Percentiles rank a stretch among this genome's conserved stretches.
Evolutionary conservation across 1,284 basidiomycete species (phyloP).

Genomic region (Ceratobasidium sp.): DNA sequence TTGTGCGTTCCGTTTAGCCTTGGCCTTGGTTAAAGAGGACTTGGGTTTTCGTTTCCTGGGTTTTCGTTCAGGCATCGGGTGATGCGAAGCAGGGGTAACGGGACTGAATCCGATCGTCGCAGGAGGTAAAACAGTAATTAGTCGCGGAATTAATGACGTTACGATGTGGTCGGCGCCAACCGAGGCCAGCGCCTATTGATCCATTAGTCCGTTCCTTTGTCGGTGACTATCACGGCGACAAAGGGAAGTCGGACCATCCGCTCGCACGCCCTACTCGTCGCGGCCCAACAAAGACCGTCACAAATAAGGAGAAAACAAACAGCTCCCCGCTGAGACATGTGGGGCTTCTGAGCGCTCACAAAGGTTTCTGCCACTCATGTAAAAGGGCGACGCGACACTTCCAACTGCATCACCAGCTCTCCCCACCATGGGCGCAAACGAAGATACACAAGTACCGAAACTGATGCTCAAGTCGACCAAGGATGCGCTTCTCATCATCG

Average conservation of each 20-base stretch:
- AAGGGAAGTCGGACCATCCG: slow-evolving; percentile 18
- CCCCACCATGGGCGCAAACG: slow-evolving; percentile 5
- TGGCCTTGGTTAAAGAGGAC: background rate
- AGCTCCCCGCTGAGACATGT: slow-evolving; percentile 1
- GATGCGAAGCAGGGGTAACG: background rate
- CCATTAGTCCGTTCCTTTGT: slow-evolving; percentile 26
- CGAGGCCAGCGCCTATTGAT: background rate
- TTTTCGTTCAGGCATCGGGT: background rate
- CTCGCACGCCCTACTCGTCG: background rate
- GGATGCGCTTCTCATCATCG: slow-evolving; percentile 31
- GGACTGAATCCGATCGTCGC: background rate
- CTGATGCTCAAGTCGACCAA: slow-evolving; percentile 36
- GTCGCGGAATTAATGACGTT: background rate
- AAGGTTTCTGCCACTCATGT: background rate
- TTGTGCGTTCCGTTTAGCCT: slow-evolving; percentile 19
- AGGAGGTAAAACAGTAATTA: background rate
- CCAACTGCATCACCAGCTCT: slow-evolving; percentile 1
- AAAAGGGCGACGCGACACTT: slow-evolving; percentile 4
- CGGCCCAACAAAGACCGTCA: slow-evolving; percentile 35
- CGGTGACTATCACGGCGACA: background rate
- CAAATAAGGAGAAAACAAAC: background rate
- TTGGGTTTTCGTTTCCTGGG: slow-evolving; percentile 5
- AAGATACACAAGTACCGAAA: slow-evolving; percentile 1
- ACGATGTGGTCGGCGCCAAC: slow-evolving; percentile 15
- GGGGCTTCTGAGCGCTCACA: background rate